Evolutionary conservation across 768 basidiomycete genomes (phyloP), one percentile per base, ranked within the genome.

Genomic region (Collybia nuda): DNA sequence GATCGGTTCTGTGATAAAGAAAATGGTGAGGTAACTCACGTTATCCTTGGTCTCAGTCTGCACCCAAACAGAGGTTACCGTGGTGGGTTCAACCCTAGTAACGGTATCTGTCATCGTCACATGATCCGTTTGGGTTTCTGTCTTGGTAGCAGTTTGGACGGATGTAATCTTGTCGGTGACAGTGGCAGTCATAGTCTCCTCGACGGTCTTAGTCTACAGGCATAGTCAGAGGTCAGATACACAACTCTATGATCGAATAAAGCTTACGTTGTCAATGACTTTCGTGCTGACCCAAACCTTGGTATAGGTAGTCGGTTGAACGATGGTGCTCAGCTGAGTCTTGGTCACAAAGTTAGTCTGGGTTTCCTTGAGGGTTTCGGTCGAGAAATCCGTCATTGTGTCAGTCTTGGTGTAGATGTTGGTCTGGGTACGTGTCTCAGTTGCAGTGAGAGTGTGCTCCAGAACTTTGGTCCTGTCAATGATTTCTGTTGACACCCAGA

Each of bases 401-500:
- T 67, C 60, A 22, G 76, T 79, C 58, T 70, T 61, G 36, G 82
- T 79, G 69, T 82, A 80, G 58, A 79, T 64, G 58, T 79, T 77
- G 58, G 77, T 71, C 62, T 75, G 67, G 15, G 83, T 86, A 67
- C 65, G 66, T 4, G 81, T 84, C 67, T 82, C 76, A 29, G 85
- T 86, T 11, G 81, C 80, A 50, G 85, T 87, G 56, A 80, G 60
- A 40, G 82, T 84, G 60, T 82, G 73, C 55, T 85, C 80, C 43
- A 81, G 37, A 21, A 71, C 75, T 70, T 76, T 62, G 56, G 81
- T 82, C 47, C 71, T 69, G 72, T 85, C 82, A 56, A 82, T 74
- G 61, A 80, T 69, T 65, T 85, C 78, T 18, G 85, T 88, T 14
- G 84, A 86, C 35, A 84, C 76, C 77, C 78, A 87, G 42, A 85